Conservation (phyloP, 305 asterid genomes). For the Fraxinus albicans region DNA sequence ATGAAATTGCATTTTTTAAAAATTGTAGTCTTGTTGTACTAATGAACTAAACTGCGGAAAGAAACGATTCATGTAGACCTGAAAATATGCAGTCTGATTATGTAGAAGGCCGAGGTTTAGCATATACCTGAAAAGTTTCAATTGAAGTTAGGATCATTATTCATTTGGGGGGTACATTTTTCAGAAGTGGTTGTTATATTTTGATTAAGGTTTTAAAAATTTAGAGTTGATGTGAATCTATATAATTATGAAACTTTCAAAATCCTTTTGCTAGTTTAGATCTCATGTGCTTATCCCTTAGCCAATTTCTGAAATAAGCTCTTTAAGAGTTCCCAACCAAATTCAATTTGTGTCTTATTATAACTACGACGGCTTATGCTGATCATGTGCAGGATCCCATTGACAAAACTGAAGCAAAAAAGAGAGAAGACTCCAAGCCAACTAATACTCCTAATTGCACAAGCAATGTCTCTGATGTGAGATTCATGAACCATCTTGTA, state of each 20-base stretch:
- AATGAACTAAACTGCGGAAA: background rate
- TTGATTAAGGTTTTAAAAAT: background rate
- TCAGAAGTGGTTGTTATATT: background rate
- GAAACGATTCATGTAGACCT: background rate
- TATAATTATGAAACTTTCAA: background rate
- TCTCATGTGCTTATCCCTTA: background rate
- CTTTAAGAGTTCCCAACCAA: background rate
- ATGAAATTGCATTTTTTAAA: background rate
- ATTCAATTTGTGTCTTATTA: background rate
- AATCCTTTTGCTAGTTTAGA: background rate
- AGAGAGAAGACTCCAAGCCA: constrained; percentile 25
- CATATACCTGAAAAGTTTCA: background rate
- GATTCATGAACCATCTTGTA: constrained; percentile 13
- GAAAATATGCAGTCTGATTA: background rate
- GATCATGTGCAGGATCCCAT: constrained; percentile 30
- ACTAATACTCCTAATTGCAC: constrained; percentile 28
- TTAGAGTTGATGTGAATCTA: background rate
- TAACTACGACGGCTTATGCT: background rate
- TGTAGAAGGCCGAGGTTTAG: background rate
- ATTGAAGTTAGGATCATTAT: background rate
- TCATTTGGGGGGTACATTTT: background rate
- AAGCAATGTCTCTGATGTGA: constrained; percentile 39
- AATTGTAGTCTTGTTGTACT: background rate
- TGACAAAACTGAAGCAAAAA: constrained; percentile 28
- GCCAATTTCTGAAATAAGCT: background rate